These are phyloP conservation scores for Ajuga reptans DNA, from an alignment of 305 asterid species.

Conservation along the genomic window DNA sequence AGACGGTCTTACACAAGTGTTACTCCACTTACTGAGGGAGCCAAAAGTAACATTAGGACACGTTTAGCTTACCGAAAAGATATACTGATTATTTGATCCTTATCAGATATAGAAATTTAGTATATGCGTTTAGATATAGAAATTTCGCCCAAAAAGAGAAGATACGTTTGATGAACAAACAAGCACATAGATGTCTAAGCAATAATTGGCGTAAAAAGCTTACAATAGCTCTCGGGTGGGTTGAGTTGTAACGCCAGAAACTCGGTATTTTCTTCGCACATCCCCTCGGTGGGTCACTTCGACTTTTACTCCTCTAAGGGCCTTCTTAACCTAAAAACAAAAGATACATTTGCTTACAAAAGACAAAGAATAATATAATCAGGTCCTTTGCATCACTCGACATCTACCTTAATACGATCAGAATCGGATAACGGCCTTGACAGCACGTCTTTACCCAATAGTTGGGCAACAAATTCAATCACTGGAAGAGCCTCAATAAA, in stretches of 20 bases:
- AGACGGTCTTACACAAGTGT: too few species aligned
- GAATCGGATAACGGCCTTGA: conserved; percentile 86
- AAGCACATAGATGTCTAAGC: background rate
- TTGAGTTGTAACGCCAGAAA: conserved; percentile 85
- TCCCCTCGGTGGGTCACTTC: conserved; percentile 96
- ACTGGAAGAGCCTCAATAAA: conserved; percentile 96
- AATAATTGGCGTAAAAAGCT: conserved; percentile 20
- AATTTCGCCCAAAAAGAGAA: background rate
- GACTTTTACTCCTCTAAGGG: conserved; percentile 93
- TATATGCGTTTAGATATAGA: background rate
- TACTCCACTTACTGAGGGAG: too few species aligned
- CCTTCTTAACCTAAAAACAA: conserved; percentile 68
- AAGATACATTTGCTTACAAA: background rate
- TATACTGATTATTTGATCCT: background rate
- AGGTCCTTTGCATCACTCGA: background rate
- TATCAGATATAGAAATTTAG: background rate
- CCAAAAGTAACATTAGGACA: too few species aligned
- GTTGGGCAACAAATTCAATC: conserved; percentile 79
- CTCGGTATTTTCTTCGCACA: conserved; percentile 88
- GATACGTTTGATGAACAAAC: background rate
- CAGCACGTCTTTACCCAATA: conserved; percentile 77
- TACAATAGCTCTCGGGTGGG: conserved; percentile 96
- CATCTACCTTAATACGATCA: conserved; percentile 72
- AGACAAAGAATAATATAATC: background rate
- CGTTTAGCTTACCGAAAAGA: too few species aligned